Evolutionary conservation across 148 eudicot species (phyloP).

Genomic region (Cornus controversa): DNA sequence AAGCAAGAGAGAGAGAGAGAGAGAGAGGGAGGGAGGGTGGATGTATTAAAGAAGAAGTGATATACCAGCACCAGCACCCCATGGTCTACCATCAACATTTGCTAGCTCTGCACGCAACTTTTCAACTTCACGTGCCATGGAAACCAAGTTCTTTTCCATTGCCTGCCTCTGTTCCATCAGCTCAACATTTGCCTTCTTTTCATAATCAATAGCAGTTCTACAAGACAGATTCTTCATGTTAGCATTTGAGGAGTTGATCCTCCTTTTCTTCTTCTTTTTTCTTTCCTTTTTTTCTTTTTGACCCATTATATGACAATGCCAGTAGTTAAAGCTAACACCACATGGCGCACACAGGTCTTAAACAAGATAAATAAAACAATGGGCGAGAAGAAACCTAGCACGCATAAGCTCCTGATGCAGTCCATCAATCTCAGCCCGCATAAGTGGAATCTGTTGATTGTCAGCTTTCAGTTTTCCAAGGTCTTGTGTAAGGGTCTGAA

Average conservation of each 20-base stretch:
- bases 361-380: not conserved
- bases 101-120: slow-evolving; percentile 78
- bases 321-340: not conserved
- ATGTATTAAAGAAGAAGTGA: not conserved
- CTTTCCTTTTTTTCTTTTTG: not conserved
- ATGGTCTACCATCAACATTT: slow-evolving; percentile 57
- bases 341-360: not conserved
- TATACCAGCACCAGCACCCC: slow-evolving; percentile 89
- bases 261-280: too few species aligned
- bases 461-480: slow-evolving; percentile 62
- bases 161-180: slow-evolving; percentile 81
- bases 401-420: slow-evolving; percentile 79
- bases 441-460: slow-evolving; percentile 66
- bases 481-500: slow-evolving; percentile 68
- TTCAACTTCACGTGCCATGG: slow-evolving; percentile 95
- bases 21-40: not conserved
- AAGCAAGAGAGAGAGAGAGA: not conserved
- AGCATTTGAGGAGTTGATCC: not conserved
- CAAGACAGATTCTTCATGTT: slow-evolving; percentile 6
- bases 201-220: slow-evolving; percentile 83
- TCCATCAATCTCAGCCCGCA: slow-evolving; percentile 68
- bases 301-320: not conserved
- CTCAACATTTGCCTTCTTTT: slow-evolving; percentile 83
- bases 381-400: slow-evolving; percentile 61
- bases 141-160: slow-evolving; percentile 86